Conservation (phyloP, 257 asterid genomes). For the Eustoma russellianum region DNA sequence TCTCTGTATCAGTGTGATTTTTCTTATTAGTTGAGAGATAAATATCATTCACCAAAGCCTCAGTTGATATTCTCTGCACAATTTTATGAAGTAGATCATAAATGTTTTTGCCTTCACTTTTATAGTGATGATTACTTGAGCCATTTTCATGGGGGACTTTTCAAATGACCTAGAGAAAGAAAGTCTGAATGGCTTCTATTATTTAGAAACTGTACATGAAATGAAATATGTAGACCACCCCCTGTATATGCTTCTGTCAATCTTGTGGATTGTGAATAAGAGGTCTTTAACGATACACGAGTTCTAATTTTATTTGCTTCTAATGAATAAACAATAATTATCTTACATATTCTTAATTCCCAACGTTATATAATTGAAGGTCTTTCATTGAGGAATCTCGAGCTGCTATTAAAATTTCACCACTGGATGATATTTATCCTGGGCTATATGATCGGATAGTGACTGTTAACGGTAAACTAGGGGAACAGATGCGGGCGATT, state of each 20-base stretch:
- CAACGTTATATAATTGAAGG: slow-evolving; percentile 14
- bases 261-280: background rate
- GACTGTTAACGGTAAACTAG: slow-evolving; percentile 11
- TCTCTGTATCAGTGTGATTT: no score
- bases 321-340: background rate
- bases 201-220: no score
- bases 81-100: background rate
- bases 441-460: slow-evolving; percentile 15
- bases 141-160: no score
- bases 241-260: no score
- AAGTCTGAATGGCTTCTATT: no score
- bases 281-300: background rate
- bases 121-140: no score
- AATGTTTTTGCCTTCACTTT: background rate
- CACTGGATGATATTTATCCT: slow-evolving; percentile 11
- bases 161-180: no score
- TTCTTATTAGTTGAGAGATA: no score
- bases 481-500: slow-evolving; percentile 17
- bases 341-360: background rate
- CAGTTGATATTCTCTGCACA: background rate
- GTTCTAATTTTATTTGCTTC: slow-evolving; percentile 3
- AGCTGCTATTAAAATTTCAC: slow-evolving; percentile 18
- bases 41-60: no score
- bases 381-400: slow-evolving; percentile 15
- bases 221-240: no score